phyloP scores from a whole-genome alignment of 2,329 filamentous ascomycete genomes.

The Graphiopsis chlorocephala region DNA sequence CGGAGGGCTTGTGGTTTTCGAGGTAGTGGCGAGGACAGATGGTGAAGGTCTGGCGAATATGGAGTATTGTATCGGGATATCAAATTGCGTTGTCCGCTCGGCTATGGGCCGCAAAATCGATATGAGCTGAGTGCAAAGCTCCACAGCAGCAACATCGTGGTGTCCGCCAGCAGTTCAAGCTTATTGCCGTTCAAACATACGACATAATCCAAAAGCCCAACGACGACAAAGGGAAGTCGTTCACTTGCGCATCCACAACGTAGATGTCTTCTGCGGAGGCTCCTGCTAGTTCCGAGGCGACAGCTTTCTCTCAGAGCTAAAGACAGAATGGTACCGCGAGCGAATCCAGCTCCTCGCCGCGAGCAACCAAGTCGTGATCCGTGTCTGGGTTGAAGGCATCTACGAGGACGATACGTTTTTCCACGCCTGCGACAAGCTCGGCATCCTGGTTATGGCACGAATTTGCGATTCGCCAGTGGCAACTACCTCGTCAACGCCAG shows the following conservation, averaged over 20 bases:
- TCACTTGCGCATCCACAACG: constrained; percentile 74
- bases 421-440: constrained; percentile 71
- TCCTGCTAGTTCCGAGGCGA: constrained; percentile 84
- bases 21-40: background rate
- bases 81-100: background rate
- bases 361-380: constrained; percentile 77
- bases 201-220: constrained; percentile 47
- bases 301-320: constrained; percentile 71
- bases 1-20: background rate
- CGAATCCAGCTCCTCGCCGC: constrained; percentile 76
- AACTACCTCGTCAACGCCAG: constrained; percentile 68
- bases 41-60: background rate
- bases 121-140: background rate
- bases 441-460: constrained; percentile 85
- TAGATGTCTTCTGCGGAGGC: constrained; percentile 75
- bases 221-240: constrained; percentile 63
- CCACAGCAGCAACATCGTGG: background rate
- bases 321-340: constrained; percentile 62
- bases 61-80: background rate
- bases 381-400: constrained; percentile 76
- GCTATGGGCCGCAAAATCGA: background rate
- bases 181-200: constrained; percentile 64
- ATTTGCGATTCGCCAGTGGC: constrained; percentile 70
- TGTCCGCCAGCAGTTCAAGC: constrained; percentile 59
- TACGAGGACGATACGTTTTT: constrained; percentile 76